Base-by-base conservation (phyloP, 2,329 filamentous ascomycete genomes). In the Aspergillus quadrilineatus region DNA sequence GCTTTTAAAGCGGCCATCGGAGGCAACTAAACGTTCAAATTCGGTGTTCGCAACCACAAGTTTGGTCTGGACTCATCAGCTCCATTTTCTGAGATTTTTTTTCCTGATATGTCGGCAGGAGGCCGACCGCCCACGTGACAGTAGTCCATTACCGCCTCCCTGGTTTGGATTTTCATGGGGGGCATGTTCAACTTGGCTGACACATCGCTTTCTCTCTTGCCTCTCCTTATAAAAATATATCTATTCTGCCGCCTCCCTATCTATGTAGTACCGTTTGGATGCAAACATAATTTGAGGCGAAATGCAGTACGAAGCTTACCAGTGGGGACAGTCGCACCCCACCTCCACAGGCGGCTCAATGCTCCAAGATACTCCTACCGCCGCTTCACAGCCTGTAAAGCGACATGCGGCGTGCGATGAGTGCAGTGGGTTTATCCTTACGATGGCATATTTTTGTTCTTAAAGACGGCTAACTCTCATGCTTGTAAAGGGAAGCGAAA, bases 351-450 rank as follows among this genome's bases (percentile, higher is more conserved):
- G 42, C 48, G 57, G 59, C 37, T 42, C 49, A 15, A 47, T 51
- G 42, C 26, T 50, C 37, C 50, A 43, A 28, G 49, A 57, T 43
- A 42, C 55, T 17, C 34, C 53, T 4, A 44, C 60, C 47, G 53
- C 50, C 43, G 37, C 54, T 28, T 66, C 69, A 32, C 64, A 61
- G 47, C 57, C 60, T 17, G 59, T 67, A n/a, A 79, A 79, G 55
- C 69, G 73, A 63, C 77, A 79, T 67, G 69, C 77, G 37, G 77
- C 77, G 44, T 80, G 77, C 61, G 77, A 80, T 62, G 77, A 79
- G 60, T 80, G 77, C 62, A 72, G 77, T 80, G 73, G 60, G 76
- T 66, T 47, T 51, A n/a, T 17, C 5, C 17, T 36, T 26, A 29
- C 26, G 1, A n/a, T 30, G 26, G 26, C 22, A 26, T 6, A 4